Evolutionary conservation across 257 asterid genomes (phyloP), one percentile per base, ranked within the genome.

Genomic region (Coffea eugenioides): DNA sequence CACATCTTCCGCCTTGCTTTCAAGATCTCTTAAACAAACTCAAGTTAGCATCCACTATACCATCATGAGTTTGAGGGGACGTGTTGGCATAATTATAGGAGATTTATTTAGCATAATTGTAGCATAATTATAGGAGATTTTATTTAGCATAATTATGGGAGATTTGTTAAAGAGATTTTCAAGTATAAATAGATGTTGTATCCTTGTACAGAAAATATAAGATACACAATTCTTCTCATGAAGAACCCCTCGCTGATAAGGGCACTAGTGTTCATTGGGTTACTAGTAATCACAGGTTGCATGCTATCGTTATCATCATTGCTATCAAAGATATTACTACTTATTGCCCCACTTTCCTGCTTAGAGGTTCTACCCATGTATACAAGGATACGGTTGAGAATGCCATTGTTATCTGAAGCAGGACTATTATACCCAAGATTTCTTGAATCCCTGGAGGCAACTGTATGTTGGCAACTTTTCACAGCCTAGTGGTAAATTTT

Each of bases 361-460:
- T 89, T 93, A 88, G 88, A 89, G 4, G 94, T 80, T 80, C 84
- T 84, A 77, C 92, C 97, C 98, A 93, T 92, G 93, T 91, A 89
- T 69, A 83, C 87, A 41, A 93, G 92, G 73, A 95, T 86, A 57
- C 91, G 93, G 49, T 92, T 96, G 0, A 95, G 87, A 34, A 90
- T 91, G 67, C 83, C 94, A 72, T 93, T 96, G 84, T 87, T 91
- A 48, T 84, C 78, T 11, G 91, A 83, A 7, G 20, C 61, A 74
- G 46, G 34, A 57, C 18, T 67, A 4, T 71, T 81, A 45, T 66
- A 78, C 31, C 59, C 69, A 4, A 57, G 46, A 62, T 46, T 67
- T 31, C 73, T 73, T 21, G 86, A 67, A 31, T 81, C 69, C 77
- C 51, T 79, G 11, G 93, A 70, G 25, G 69, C 2, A 9, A 89